phyloP scores from a whole-genome alignment of 495 filamentous ascomycete species.

The Aspergillus saccharolyticus region DNA sequence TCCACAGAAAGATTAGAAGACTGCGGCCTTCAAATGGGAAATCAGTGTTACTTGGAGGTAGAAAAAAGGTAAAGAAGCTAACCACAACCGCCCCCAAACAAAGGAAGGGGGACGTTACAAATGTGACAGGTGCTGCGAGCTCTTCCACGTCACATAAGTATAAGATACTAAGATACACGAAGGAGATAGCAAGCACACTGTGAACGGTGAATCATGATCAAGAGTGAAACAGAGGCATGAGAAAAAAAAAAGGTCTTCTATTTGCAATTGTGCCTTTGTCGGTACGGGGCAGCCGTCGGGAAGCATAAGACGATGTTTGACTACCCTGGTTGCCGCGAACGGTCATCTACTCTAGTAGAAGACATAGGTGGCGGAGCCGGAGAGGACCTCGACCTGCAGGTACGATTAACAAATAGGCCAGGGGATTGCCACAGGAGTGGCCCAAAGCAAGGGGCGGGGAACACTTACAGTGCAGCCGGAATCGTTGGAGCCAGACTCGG shows the following conservation, averaged over 20 bases:
- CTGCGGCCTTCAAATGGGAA: constrained; percentile 12
- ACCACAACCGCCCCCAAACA: constrained; percentile 19
- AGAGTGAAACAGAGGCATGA: constrained; percentile 14
- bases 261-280: constrained; percentile 14
- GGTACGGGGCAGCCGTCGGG: neutral
- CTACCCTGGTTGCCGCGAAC: neutral
- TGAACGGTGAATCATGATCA: constrained; percentile 13
- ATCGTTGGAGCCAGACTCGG: constrained; percentile 33
- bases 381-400: constrained; percentile 38
- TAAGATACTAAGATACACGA: constrained; percentile 44
- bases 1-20: constrained; percentile 1
- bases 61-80: constrained; percentile 21
- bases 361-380: constrained; percentile 44
- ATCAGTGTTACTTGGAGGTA: constrained; percentile 21
- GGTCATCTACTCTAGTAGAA: constrained; percentile 30
- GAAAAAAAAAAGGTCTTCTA: constrained; percentile 11
- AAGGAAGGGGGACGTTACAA: constrained; percentile 16
- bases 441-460: neutral
- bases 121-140: constrained; percentile 28
- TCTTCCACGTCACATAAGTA: constrained; percentile 30
- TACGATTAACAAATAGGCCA: constrained; percentile 12
- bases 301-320: neutral
- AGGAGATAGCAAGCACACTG: constrained; percentile 25
- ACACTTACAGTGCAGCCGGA: constrained; percentile 65
- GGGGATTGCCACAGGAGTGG: neutral